A percentile compares a stretch with the other conserved stretches of the same genome.
Conservation (phyloP, 2,329 filamentous ascomycete genomes). For the Talaromyces sp. region DNA sequence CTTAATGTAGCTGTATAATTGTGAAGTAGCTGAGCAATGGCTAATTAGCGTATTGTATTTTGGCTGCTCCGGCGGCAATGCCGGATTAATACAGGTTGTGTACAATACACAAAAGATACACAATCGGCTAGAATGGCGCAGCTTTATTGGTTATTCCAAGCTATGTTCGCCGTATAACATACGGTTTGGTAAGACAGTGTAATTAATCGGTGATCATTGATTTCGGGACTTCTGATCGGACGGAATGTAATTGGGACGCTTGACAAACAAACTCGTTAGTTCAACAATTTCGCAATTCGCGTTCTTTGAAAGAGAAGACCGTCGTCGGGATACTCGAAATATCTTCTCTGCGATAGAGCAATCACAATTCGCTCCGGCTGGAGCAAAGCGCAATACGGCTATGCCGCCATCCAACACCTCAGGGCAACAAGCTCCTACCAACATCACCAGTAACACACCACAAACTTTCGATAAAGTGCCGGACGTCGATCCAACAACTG, state of each 20-base stretch:
- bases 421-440: neutral
- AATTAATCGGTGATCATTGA: neutral
- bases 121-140: neutral
- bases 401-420: neutral
- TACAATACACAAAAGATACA: too few relatives aligned
- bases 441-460: neutral
- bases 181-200: neutral
- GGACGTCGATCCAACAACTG: constrained; percentile 12
- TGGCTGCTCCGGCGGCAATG: neutral
- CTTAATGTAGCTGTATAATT: neutral
- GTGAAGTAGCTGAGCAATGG: neutral
- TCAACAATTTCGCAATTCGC: neutral
- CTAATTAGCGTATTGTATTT: neutral
- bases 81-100: neutral
- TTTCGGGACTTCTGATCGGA: neutral
- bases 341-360: neutral
- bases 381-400: neutral
- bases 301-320: too few relatives aligned
- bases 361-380: neutral
- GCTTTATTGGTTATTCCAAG: neutral
- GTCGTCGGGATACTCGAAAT: neutral
- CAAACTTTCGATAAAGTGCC: constrained; percentile 18
- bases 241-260: neutral
- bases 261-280: neutral
- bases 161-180: neutral